These are phyloP conservation scores for Fusarium stilboides DNA, from an alignment of 2,329 filamentous ascomycete genomes.

Conservation along the genomic window DNA sequence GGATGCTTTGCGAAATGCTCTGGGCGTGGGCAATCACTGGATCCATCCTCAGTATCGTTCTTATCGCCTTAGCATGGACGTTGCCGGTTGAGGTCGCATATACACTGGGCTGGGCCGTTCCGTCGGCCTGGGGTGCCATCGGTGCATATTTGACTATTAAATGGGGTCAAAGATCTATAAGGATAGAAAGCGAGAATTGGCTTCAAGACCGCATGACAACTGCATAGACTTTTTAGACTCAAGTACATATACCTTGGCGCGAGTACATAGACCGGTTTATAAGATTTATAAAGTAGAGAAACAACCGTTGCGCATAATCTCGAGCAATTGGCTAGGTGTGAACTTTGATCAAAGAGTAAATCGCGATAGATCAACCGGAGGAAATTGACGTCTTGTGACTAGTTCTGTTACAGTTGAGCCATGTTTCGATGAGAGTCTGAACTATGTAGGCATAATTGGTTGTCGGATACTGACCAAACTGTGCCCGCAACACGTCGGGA, in stretches of 20 bases:
- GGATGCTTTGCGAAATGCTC: constrained; percentile 34
- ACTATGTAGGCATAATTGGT: too few relatives aligned
- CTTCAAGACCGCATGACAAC: not conserved
- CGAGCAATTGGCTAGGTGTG: too few relatives aligned
- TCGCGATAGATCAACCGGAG: too few relatives aligned
- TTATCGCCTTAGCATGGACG: constrained; percentile 24
- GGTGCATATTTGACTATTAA: constrained; percentile 29
- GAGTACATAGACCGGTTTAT: too few relatives aligned
- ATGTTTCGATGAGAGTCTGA: too few relatives aligned
- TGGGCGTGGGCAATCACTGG: constrained; percentile 30
- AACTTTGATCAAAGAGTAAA: too few relatives aligned
- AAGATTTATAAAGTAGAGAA: too few relatives aligned
- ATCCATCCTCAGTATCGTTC: constrained; percentile 2
- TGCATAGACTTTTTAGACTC: not conserved
- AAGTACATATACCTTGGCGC: too few relatives aligned
- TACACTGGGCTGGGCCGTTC: constrained; percentile 25
- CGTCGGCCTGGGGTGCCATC: constrained; percentile 29
- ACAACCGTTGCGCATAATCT: too few relatives aligned
- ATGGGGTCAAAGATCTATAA: constrained; percentile 38
- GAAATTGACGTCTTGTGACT: too few relatives aligned
- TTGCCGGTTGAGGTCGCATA: constrained; percentile 29
- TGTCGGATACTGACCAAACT: not conserved
- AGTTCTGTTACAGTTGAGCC: too few relatives aligned
- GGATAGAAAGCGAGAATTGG: constrained; percentile 37
- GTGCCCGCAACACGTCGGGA: not conserved